Evolutionary conservation across 2,329 filamentous ascomycete species (phyloP).

Genomic region (Helotiales sp.): DNA sequence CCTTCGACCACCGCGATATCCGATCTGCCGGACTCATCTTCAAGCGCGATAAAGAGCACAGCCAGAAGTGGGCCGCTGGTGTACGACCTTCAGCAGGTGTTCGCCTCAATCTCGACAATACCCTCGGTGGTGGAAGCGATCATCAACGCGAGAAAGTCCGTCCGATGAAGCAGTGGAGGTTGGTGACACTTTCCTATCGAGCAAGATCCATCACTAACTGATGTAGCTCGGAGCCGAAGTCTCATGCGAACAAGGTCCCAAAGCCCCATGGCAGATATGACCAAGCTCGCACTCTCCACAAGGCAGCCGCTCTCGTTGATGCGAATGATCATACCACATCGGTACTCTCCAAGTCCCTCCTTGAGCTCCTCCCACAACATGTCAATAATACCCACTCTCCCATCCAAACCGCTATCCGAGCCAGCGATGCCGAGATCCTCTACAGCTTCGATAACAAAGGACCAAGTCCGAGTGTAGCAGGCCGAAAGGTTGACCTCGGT

Average conservation of each 20-base stretch:
- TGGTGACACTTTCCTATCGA: not conserved
- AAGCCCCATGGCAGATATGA: conserved; percentile 19
- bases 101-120: conserved; percentile 2
- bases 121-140: conserved; percentile 10
- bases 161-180: conserved; percentile 26
- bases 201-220: not conserved
- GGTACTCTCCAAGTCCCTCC: conserved; percentile 31
- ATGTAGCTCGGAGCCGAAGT: conserved; percentile 16
- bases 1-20: conserved; percentile 31
- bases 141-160: conserved; percentile 27
- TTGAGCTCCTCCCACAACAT: conserved; percentile 33
- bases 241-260: conserved; percentile 26
- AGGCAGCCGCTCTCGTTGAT: conserved; percentile 26
- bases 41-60: conserved; percentile 35
- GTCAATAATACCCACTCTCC: conserved; percentile 26
- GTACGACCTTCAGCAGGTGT: conserved; percentile 24
- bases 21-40: conserved; percentile 30
- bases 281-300: conserved; percentile 22
- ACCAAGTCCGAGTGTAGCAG: conserved; percentile 25
- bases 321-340: conserved; percentile 21
- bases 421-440: conserved; percentile 25
- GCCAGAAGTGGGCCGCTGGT: conserved; percentile 32
- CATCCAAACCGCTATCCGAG: conserved; percentile 23
- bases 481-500: conserved; percentile 29
- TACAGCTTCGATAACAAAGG: conserved; percentile 34